Percentiles rank a stretch among this genome's conserved stretches.
Conservation (phyloP, 1,284 basidiomycete genomes). For the Flammula alnicola region DNA sequence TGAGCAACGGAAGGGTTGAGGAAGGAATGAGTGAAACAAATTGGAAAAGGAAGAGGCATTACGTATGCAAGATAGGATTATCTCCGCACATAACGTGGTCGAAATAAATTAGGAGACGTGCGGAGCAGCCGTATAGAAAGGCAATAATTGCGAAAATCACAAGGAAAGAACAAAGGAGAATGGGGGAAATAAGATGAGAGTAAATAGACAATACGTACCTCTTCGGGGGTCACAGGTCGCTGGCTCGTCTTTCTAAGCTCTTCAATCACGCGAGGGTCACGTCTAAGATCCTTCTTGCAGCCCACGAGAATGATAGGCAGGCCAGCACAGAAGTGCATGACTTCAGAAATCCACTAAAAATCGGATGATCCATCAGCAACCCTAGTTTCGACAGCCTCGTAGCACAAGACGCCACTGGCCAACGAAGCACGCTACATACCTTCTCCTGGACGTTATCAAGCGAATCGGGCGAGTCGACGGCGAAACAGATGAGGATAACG, state of each 20-base stretch:
- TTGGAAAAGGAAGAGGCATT: not conserved
- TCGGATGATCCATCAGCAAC: constrained; percentile 1
- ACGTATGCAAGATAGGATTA: not conserved
- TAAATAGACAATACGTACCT: constrained; percentile 46
- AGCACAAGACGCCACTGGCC: constrained; percentile 4
- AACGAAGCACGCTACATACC: constrained; percentile 49
- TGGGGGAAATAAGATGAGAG: not conserved
- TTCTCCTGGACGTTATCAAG: constrained; percentile 96
- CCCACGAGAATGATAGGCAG: constrained; percentile 91
- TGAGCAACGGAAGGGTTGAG: not conserved
- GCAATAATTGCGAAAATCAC: not conserved
- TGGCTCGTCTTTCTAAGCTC: constrained; percentile 84
- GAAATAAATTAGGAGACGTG: not conserved
- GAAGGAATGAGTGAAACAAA: constrained; percentile 4
- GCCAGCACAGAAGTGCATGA: constrained; percentile 89
- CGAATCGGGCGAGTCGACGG: constrained; percentile 90
- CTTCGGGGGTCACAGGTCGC: constrained; percentile 78
- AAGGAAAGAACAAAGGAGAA: not conserved
- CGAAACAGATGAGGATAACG: constrained; percentile 94
- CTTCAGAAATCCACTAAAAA: constrained; percentile 89
- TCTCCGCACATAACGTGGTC: constrained; percentile 4
- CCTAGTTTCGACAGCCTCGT: not conserved
- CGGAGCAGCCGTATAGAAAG: not conserved
- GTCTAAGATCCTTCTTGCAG: constrained; percentile 90
- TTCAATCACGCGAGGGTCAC: constrained; percentile 79